phyloP scores from a whole-genome alignment of 495 filamentous ascomycete species.

The Aspergillus olivimuriae region DNA sequence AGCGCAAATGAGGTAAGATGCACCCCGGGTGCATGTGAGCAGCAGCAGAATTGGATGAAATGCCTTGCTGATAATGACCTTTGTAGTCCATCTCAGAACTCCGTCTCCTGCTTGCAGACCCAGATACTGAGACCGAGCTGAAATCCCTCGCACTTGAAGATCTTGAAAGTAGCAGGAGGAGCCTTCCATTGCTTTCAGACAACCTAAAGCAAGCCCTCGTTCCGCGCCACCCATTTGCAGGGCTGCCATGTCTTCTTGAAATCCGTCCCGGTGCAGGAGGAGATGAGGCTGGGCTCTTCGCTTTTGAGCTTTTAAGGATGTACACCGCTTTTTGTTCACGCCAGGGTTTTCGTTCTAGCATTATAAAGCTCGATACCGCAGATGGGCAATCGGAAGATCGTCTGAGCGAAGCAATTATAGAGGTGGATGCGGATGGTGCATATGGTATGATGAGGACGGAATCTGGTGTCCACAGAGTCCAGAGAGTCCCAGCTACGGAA shows the following conservation, averaged over 20 bases:
- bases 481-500: constrained; percentile 87
- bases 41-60: neutral
- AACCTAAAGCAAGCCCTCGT: constrained; percentile 69
- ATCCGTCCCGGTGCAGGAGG: constrained; percentile 92
- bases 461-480: constrained; percentile 90
- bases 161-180: constrained; percentile 53
- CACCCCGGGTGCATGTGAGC: constrained; percentile 1
- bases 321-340: constrained; percentile 72
- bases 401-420: constrained; percentile 78
- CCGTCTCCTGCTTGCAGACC: constrained; percentile 51
- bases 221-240: constrained; percentile 87
- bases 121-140: constrained; percentile 55
- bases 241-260: constrained; percentile 85
- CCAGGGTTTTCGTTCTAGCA: constrained; percentile 50
- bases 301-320: constrained; percentile 81
- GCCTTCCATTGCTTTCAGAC: constrained; percentile 52
- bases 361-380: constrained; percentile 52
- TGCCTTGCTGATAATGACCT: constrained; percentile 6
- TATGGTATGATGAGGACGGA: constrained; percentile 78
- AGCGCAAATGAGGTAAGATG: constrained; percentile 33
- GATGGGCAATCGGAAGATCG: constrained; percentile 52
- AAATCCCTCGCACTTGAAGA: constrained; percentile 71
- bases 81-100: constrained; percentile 52
- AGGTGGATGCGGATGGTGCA: constrained; percentile 68
- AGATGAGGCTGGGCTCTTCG: constrained; percentile 84